Evolutionary conservation across 768 basidiomycete genomes (phyloP), one percentile per base, ranked within the genome.

Genomic region (Macrocybe gigantea): DNA sequence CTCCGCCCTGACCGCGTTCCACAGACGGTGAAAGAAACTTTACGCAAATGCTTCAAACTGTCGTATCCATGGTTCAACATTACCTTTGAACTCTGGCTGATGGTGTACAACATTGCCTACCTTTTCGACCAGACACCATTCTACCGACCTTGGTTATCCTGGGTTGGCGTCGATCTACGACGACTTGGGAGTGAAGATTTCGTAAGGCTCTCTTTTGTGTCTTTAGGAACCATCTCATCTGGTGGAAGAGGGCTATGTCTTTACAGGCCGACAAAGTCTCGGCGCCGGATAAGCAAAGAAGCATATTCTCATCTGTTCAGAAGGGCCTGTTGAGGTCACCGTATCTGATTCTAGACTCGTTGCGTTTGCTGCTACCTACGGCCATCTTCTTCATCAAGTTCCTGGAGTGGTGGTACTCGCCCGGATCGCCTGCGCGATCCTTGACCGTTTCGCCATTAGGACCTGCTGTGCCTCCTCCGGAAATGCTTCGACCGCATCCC

Each of bases 401-500:
- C 66, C 73, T 96, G 40, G 93, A 98, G 67, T 99, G 96, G 93
- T 99, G 95, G 93, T 98, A 98, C 61, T 94, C 93, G 4, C 93
- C 96, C 14, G 78, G 78, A 38, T 96, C 91, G 8, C 93, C 88
- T 3, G 89, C 88, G 12, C 80, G 83, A 36, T 80, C 80, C n/a
- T 67, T 89, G 45, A 75, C 80, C 7, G 73, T 73, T 32, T 81
- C 80, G 8, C 75, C 73, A 9, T 75, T 78, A 44, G 87, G 83
- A 6, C 88, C 84, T 30, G 73, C 79, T 1, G 75, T 90, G 38
- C 85, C 87, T 53, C 89, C 89, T 10, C 93, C 89, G 38, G 75
- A 73, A 53, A 78, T 88, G 57, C 77, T 90, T 30, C 73, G 72
- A 32, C 88, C 89, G 5, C 85, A 93, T 59, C 84, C 85, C 7